Evolutionary conservation across 331 rosid species (phyloP).

Genomic region (Acacia pycnantha): DNA sequence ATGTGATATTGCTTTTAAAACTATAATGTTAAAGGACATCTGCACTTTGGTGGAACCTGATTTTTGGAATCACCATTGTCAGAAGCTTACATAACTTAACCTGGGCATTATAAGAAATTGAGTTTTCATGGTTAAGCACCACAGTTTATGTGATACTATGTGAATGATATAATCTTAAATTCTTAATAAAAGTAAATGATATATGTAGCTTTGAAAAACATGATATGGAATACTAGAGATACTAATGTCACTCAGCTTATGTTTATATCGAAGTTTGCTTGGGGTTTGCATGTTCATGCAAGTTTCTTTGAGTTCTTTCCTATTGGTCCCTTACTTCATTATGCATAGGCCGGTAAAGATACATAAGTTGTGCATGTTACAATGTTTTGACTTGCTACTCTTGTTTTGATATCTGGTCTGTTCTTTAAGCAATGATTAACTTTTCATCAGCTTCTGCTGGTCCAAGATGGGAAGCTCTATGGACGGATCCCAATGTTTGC

Average conservation of each 20-base stretch:
- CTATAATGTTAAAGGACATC: not conserved
- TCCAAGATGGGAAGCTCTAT: slow-evolving; percentile 90
- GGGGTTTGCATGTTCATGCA: slow-evolving; percentile 18
- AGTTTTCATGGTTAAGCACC: slow-evolving; percentile 19
- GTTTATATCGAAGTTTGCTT: not conserved
- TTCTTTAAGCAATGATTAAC: slow-evolving; percentile 38
- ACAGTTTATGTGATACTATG: slow-evolving; percentile 13
- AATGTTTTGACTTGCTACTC: slow-evolving; percentile 23
- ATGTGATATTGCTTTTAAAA: slow-evolving; percentile 5
- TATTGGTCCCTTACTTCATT: slow-evolving; percentile 19
- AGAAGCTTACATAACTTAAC: slow-evolving; percentile 14
- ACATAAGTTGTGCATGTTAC: not conserved
- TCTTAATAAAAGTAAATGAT: not conserved
- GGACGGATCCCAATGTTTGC: slow-evolving; percentile 72
- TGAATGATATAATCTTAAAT: not conserved
- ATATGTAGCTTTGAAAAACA: slow-evolving; percentile 2
- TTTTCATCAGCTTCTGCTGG: slow-evolving; percentile 73
- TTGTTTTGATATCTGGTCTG: slow-evolving; percentile 20
- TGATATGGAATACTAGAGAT: slow-evolving; percentile 18
- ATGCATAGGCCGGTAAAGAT: slow-evolving; percentile 12
- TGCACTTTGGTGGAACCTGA: not conserved
- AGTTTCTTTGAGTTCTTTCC: not conserved
- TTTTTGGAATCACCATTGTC: not conserved
- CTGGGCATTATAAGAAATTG: slow-evolving; percentile 5
- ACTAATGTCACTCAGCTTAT: not conserved